Evolutionary conservation across 495 filamentous ascomycete species (phyloP), one percentile per base, ranked within the genome.

Genomic region (Podospora pseudoanserina): DNA sequence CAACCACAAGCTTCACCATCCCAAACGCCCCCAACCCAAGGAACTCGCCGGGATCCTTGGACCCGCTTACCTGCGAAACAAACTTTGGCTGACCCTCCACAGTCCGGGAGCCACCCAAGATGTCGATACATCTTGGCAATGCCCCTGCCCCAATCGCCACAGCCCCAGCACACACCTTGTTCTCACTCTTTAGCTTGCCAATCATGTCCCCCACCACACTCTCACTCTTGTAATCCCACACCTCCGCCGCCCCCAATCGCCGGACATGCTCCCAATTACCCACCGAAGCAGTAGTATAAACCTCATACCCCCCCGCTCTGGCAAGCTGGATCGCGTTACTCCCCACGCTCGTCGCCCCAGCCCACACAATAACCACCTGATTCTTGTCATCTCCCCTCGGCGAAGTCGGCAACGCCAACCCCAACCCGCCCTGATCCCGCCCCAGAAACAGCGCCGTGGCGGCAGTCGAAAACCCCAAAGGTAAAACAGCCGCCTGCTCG

Each of bases 271-370:
- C 81, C 44, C 84, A 82, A 73, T 90, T 91, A 69, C 81, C 82
- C 1, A 78, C 74, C 1, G 82, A 85, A 0, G 85, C 79, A 0
- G 86, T 89, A 0, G 84, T 78, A 64, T 88, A 74, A 3, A 91
- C 89, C n/a, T 86, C 83, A 34, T 85, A 85, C 3, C 89, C 89
- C 0, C 87, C 80, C 2, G 85, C 84, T 0, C 78, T 77, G 4
- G 85, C 86, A 18, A 89, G 81, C 72, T 91, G 90, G 65, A 90
- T 88, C 0, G 85, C 87, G 63, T 84, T 84, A 72, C 80, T 78
- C 16, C 89, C 89, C 13, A 90, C 85, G 30, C 83, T 85, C 0
- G 80, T 80, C 3, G 84, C 78, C 49, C 87, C 88, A 26, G 87
- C 87, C 82, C 86, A 90, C 63, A 90, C 74, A 4, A 90, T 72